Conservation (phyloP, 2,329 filamentous ascomycete species). For the Aspergillus sp. region DNA sequence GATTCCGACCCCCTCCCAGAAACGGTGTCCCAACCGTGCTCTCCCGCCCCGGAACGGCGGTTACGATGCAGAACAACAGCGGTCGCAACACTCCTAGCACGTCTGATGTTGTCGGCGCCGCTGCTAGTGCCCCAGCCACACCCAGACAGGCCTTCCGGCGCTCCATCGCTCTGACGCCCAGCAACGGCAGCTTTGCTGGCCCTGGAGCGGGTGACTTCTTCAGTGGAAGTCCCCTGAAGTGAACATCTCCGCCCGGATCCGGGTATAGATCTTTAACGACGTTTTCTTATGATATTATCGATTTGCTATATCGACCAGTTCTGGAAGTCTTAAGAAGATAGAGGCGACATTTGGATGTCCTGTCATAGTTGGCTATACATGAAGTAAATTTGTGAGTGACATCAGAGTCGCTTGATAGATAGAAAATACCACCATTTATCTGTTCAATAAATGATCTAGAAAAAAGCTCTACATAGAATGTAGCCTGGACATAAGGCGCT, state of each 20-base stretch:
- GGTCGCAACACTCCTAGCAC: slow-evolving; percentile 47
- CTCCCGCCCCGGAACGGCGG: slow-evolving; percentile 43
- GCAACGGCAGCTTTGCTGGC: slow-evolving; percentile 44
- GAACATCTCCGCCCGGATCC: slow-evolving; percentile 1
- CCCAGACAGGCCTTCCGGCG: slow-evolving; percentile 46
- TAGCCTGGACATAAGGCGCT: background rate
- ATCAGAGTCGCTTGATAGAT: background rate
- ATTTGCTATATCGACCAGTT: background rate
- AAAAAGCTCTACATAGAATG: background rate
- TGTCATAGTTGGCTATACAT: slow-evolving; percentile 1
- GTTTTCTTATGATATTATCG: background rate
- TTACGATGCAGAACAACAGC: slow-evolving; percentile 41
- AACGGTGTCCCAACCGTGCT: slow-evolving; percentile 36
- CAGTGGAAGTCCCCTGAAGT: slow-evolving; percentile 43
- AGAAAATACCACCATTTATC: slow-evolving; percentile 1
- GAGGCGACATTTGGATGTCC: background rate
- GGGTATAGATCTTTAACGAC: slow-evolving; percentile 1
- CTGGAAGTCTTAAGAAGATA: background rate
- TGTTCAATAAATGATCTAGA: background rate
- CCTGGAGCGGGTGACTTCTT: slow-evolving; percentile 43
- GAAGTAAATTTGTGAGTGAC: background rate
- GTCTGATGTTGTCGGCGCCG: slow-evolving; percentile 33
- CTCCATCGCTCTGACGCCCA: slow-evolving; percentile 46
- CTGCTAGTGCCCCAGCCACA: slow-evolving; percentile 40
- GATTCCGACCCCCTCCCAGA: slow-evolving; percentile 58